A percentile compares a stretch with the other conserved stretches of the same genome.
These are phyloP conservation scores for Exserohilum rostratum DNA, from an alignment of 2,329 filamentous ascomycete species.

Conservation along the genomic window DNA sequence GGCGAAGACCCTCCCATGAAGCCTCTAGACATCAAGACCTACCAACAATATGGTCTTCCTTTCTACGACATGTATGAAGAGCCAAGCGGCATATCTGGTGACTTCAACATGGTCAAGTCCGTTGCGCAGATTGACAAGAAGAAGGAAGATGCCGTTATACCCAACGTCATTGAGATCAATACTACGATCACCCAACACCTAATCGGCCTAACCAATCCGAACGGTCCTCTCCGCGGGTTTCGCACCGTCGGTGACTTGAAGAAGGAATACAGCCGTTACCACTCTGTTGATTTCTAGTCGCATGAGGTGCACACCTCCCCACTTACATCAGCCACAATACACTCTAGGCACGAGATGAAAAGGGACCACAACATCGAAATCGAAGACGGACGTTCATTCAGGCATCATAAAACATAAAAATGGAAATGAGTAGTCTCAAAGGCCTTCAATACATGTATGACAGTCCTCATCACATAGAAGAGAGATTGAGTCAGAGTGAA, in stretches of 20 bases:
- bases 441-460: background rate
- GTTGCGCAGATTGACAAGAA: conserved; percentile 30
- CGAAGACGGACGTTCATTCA: background rate
- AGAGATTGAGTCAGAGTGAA: too few relatives aligned
- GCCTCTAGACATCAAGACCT: conserved; percentile 46
- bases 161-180: background rate
- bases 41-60: conserved; percentile 42
- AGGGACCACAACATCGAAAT: background rate
- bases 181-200: background rate
- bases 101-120: conserved; percentile 36
- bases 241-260: conserved; percentile 24
- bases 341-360: background rate
- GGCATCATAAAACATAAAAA: background rate
- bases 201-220: conserved; percentile 19
- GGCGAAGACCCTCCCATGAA: conserved; percentile 42
- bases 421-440: background rate
- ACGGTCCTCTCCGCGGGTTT: conserved; percentile 22
- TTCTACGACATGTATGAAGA: conserved; percentile 49
- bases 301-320: too few relatives aligned
- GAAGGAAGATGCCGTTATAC: background rate
- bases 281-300: background rate
- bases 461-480: too few relatives aligned
- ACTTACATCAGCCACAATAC: too few relatives aligned
- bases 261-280: conserved; percentile 13
- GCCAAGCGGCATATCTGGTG: conserved; percentile 31